phyloP scores from a whole-genome alignment of 2,329 filamentous ascomycete genomes.

The Venturia carpophila region DNA sequence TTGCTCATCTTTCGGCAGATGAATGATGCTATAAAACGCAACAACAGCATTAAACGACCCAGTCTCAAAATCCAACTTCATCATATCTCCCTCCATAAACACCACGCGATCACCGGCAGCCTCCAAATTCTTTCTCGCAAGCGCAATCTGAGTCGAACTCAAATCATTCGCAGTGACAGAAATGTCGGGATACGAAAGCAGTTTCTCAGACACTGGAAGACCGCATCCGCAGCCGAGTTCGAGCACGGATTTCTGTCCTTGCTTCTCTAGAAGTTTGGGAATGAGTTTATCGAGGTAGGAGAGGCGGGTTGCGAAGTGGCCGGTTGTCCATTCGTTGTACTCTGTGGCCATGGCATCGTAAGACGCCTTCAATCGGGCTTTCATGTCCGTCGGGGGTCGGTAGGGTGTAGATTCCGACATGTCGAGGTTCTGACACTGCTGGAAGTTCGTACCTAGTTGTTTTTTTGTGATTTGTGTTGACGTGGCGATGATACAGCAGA shows the following conservation, averaged over 20 bases:
- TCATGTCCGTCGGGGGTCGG: conserved; percentile 12
- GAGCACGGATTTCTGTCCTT: background rate
- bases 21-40: conserved; percentile 49
- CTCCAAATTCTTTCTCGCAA: conserved; percentile 27
- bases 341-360: conserved; percentile 15
- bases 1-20: conserved; percentile 48
- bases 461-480: background rate
- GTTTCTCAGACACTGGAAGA: conserved; percentile 25
- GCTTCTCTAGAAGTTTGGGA: background rate
- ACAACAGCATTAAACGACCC: conserved; percentile 42
- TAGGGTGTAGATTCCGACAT: background rate
- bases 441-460: background rate
- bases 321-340: conserved; percentile 17
- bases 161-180: conserved; percentile 38
- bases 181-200: conserved; percentile 24
- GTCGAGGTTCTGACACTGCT: background rate
- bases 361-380: conserved; percentile 7
- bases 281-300: conserved; percentile 13
- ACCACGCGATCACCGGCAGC: conserved; percentile 21
- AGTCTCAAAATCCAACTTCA: conserved; percentile 29
- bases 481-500: background rate
- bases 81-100: conserved; percentile 37
- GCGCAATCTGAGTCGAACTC: conserved; percentile 33
- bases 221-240: conserved; percentile 24
- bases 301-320: conserved; percentile 1